Percentiles rank a stretch among this genome's conserved stretches.
Conservation (phyloP, 2,329 filamentous ascomycete genomes). For the Geoglossum cookeanum region DNA sequence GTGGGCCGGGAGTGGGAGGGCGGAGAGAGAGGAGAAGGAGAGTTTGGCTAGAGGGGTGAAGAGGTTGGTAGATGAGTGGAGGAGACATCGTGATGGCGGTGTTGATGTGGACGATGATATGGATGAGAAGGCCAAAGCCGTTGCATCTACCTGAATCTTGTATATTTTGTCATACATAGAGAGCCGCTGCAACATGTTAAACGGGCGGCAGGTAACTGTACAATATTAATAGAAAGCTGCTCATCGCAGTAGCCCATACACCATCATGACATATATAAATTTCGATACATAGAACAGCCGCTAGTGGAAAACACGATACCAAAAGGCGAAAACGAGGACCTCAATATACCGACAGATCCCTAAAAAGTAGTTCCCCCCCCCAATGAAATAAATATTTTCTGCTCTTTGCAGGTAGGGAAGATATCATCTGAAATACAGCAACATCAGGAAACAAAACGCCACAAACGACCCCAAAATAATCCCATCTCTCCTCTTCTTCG, state of each 20-base stretch:
- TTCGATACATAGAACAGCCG: background rate
- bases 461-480: conserved; percentile 86
- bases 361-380: background rate
- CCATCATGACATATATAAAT: background rate
- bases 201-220: background rate
- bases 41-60: conserved; percentile 45
- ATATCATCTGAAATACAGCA: conserved; percentile 56
- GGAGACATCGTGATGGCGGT: conserved; percentile 10
- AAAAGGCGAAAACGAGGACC: background rate
- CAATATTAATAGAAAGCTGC: background rate
- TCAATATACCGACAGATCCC: background rate
- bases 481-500: conserved; percentile 85
- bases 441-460: conserved; percentile 72
- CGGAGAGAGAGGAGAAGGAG: conserved; percentile 45
- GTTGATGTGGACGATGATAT: background rate
- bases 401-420: no score
- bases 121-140: background rate
- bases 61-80: conserved; percentile 39
- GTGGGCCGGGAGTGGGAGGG: conserved; percentile 72
- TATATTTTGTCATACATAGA: background rate
- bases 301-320: background rate
- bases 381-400: background rate
- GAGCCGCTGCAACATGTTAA: background rate
- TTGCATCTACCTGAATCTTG: background rate
- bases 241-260: background rate